A percentile compares a stretch with the other conserved stretches of the same genome.
phyloP scores from a whole-genome alignment of 2,329 filamentous ascomycete species.

The Epichloe hybrida region DNA sequence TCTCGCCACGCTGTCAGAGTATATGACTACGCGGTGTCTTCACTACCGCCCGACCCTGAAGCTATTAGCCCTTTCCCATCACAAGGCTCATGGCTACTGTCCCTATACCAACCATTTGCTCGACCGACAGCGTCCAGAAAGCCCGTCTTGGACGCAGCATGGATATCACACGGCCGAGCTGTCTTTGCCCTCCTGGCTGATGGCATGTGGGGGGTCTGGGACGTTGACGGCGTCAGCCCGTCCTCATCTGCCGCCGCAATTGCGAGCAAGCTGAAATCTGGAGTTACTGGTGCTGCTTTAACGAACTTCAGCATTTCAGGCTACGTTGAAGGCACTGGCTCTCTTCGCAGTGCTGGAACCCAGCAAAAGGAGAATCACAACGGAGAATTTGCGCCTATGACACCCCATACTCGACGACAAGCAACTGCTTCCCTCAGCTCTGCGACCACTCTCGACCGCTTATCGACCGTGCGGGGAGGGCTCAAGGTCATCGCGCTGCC shows the following conservation, averaged over 20 bases:
- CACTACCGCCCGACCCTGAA: conserved; percentile 37
- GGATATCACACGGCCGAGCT: conserved; percentile 47
- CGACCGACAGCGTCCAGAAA: conserved; percentile 39
- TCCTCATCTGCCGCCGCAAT: conserved; percentile 26
- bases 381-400: conserved; percentile 49
- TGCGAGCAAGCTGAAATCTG: conserved; percentile 35
- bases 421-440: conserved; percentile 32
- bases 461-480: conserved; percentile 38
- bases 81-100: conserved; percentile 52
- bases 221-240: conserved; percentile 45
- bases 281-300: conserved; percentile 42
- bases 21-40: conserved; percentile 45
- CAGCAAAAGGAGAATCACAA: conserved; percentile 24
- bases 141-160: conserved; percentile 46
- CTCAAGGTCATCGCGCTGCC: conserved; percentile 36
- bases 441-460: conserved; percentile 32
- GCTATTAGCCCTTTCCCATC: conserved; percentile 36
- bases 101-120: conserved; percentile 44
- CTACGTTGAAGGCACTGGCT: conserved; percentile 46
- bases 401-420: conserved; percentile 45
- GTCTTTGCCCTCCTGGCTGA: conserved; percentile 46
- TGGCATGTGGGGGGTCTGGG: conserved; percentile 57
- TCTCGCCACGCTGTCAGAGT: conserved; percentile 43
- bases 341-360: conserved; percentile 29
- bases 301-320: conserved; percentile 45